A percentile compares a stretch with the other conserved stretches of the same genome.
Evolutionary conservation across 2,329 filamentous ascomycete species (phyloP).

Genomic region (Pseudogymnoascus sp.): DNA sequence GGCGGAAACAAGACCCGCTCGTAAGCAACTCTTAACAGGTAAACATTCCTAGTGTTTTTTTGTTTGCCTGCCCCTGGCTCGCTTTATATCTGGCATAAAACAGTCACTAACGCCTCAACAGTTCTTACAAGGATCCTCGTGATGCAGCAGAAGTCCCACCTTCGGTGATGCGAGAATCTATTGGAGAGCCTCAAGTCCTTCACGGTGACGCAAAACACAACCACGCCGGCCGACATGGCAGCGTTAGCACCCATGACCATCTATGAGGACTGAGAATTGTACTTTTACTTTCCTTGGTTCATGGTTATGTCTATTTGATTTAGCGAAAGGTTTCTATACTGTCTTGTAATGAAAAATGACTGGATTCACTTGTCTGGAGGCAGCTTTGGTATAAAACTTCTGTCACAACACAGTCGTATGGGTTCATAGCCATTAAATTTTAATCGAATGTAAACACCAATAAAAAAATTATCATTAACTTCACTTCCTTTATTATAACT

Average conservation of each 20-base stretch:
- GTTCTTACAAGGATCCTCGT: constrained; percentile 36
- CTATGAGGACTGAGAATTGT: constrained; percentile 2
- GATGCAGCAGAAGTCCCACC: constrained; percentile 53
- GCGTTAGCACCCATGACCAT: constrained; percentile 17
- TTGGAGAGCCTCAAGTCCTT: constrained; percentile 40
- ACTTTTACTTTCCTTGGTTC: constrained; percentile 4
- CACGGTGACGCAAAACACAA: constrained; percentile 40
- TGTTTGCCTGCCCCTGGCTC: constrained; percentile 8
- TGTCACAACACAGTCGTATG: not conserved
- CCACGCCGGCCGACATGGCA: constrained; percentile 40
- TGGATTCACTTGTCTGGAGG: not conserved
- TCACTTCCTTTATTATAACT: not conserved
- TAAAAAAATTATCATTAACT: constrained; percentile 36
- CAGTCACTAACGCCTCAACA: not conserved
- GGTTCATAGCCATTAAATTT: not conserved
- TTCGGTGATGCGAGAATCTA: constrained; percentile 41
- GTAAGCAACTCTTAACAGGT: constrained; percentile 18
- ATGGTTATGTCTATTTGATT: not conserved
- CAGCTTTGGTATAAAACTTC: not conserved
- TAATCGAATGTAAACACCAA: constrained; percentile 34
- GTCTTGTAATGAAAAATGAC: not conserved
- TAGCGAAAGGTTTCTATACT: not conserved
- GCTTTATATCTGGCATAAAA: not conserved
- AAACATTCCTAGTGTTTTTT: constrained; percentile 12
- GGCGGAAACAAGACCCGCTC: constrained; percentile 46